These are phyloP conservation scores for Plectranthus barbatus DNA, from an alignment of 257 asterid genomes.

Conservation along the genomic window DNA sequence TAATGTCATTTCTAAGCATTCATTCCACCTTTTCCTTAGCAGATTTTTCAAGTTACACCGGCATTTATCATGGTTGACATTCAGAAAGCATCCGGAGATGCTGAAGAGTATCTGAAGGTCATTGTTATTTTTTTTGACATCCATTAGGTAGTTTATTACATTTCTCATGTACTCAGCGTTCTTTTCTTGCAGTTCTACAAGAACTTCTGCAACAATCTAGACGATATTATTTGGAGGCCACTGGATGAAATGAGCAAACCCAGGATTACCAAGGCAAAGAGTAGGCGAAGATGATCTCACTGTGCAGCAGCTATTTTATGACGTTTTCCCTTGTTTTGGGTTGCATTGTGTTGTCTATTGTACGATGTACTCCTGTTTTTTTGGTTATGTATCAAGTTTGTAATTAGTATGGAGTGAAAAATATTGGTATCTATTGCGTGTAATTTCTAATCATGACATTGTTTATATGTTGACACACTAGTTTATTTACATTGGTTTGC, in stretches of 20 bases:
- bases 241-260: conserved; percentile 56
- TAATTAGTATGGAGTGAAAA: too few species aligned
- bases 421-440: too few species aligned
- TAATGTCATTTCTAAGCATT: background rate
- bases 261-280: conserved; percentile 37
- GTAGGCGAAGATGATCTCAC: conserved; percentile 38
- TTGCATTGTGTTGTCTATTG: too few species aligned
- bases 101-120: conserved; percentile 47
- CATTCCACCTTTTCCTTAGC: conserved; percentile 9
- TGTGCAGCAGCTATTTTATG: background rate
- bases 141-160: background rate
- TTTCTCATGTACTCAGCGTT: background rate
- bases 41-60: conserved; percentile 87
- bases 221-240: conserved; percentile 84
- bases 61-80: conserved; percentile 91
- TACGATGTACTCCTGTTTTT: too few species aligned
- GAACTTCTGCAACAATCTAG: conserved; percentile 80
- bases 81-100: conserved; percentile 88
- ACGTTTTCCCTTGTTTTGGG: too few species aligned
- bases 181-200: conserved; percentile 67
- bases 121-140: too few species aligned
- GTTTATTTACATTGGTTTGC: too few species aligned
- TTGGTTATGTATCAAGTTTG: too few species aligned
- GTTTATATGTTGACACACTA: too few species aligned
- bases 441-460: too few species aligned